phyloP scores from a whole-genome alignment of 1,139 yeast species.

The Candida mesenterica region DNA sequence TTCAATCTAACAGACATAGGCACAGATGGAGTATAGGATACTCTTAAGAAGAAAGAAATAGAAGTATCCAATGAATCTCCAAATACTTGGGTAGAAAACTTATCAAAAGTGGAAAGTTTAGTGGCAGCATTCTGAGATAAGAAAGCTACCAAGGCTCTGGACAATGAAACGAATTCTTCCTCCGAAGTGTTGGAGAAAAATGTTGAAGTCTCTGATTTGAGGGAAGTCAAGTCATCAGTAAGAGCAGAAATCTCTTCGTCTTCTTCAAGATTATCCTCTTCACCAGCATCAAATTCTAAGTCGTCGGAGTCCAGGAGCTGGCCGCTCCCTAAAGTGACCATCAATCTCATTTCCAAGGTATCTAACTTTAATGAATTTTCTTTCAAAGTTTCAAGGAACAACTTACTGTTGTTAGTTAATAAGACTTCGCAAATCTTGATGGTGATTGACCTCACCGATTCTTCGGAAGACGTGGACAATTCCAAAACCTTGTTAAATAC shows the following conservation, averaged over 20 bases:
- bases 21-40: constrained; percentile 52
- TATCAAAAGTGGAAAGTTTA: constrained; percentile 16
- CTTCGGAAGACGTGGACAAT: constrained; percentile 14
- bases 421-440: constrained; percentile 47
- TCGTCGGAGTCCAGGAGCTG: constrained; percentile 20
- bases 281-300: constrained; percentile 18
- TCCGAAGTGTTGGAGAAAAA: constrained; percentile 42
- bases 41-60: constrained; percentile 57
- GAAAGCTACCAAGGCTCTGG: constrained; percentile 29
- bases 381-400: constrained; percentile 32
- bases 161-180: constrained; percentile 40
- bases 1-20: constrained; percentile 56
- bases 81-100: constrained; percentile 25
- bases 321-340: constrained; percentile 48
- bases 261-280: constrained; percentile 17
- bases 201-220: constrained; percentile 14
- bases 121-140: constrained; percentile 21
- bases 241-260: constrained; percentile 8
- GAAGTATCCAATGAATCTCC: constrained; percentile 30
- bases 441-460: constrained; percentile 27
- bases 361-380: constrained; percentile 42
- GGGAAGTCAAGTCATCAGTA: not conserved
- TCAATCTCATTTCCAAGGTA: constrained; percentile 66
- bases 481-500: constrained; percentile 24
- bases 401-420: constrained; percentile 18